Conservation (phyloP, 495 filamentous ascomycete species). For the Sordaria brevicollis region DNA sequence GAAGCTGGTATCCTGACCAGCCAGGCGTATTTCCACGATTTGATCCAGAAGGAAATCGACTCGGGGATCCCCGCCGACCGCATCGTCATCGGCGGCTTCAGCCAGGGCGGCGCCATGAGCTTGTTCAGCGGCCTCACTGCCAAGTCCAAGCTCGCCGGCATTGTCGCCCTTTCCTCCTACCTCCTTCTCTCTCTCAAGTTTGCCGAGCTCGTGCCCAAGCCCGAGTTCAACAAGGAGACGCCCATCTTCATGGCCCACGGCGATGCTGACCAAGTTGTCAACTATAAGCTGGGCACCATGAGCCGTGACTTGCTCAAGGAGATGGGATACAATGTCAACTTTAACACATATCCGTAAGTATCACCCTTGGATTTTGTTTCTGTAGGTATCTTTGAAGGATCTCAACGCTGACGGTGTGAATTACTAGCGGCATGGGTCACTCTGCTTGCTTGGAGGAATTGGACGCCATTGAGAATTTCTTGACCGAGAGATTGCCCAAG, state of each 20-base stretch:
- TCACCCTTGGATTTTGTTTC: neutral
- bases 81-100: slow-evolving; percentile 68
- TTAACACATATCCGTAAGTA: slow-evolving; percentile 65
- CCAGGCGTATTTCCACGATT: slow-evolving; percentile 61
- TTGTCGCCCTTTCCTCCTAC: slow-evolving; percentile 79
- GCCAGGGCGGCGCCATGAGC: slow-evolving; percentile 46
- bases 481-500: slow-evolving; percentile 51
- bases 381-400: neutral
- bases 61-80: slow-evolving; percentile 72
- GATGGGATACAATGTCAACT: slow-evolving; percentile 58
- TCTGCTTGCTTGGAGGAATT: slow-evolving; percentile 72
- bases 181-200: slow-evolving; percentile 66
- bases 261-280: slow-evolving; percentile 59
- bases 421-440: slow-evolving; percentile 56
- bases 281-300: slow-evolving; percentile 52
- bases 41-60: slow-evolving; percentile 76
- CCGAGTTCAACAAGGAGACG: slow-evolving; percentile 64
- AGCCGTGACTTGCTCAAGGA: slow-evolving; percentile 54
- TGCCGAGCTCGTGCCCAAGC: slow-evolving; percentile 50
- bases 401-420: slow-evolving; percentile 5
- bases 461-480: slow-evolving; percentile 69
- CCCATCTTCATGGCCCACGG: slow-evolving; percentile 87
- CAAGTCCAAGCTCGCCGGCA: slow-evolving; percentile 68
- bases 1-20: slow-evolving; percentile 68
- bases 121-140: slow-evolving; percentile 59